A percentile compares a stretch with the other conserved stretches of the same genome.
These are phyloP conservation scores for Aegilops bicornis DNA, from an alignment of 176 grass and related monocot genomes.

Conservation along the genomic window DNA sequence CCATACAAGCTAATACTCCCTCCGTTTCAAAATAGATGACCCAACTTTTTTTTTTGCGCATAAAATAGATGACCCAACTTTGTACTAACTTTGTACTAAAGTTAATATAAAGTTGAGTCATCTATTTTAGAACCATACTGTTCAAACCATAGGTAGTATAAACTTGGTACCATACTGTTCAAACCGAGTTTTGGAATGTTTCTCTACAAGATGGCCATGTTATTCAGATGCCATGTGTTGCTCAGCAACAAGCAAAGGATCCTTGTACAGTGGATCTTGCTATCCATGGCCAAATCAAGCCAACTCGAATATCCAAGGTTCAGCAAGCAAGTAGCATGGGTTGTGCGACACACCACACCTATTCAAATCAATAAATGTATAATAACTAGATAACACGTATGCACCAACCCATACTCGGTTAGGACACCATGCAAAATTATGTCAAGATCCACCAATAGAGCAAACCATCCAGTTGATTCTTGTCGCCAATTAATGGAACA, in stretches of 20 bases:
- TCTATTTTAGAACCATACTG: too few relatives aligned
- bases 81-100: too few relatives aligned
- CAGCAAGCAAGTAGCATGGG: neutral
- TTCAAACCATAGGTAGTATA: too few relatives aligned
- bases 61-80: too few relatives aligned
- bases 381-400: neutral
- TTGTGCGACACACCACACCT: neutral
- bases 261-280: conserved; percentile 30
- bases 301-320: conserved; percentile 22
- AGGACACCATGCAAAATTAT: neutral
- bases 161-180: too few relatives aligned
- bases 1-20: too few relatives aligned
- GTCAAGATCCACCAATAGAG: neutral
- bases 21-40: too few relatives aligned
- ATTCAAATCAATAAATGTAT: too few relatives aligned
- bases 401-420: too few relatives aligned
- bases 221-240: conserved; percentile 32
- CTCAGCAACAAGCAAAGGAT: conserved; percentile 17
- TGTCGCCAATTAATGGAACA: neutral
- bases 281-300: conserved; percentile 24
- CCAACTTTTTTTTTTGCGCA: too few relatives aligned
- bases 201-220: neutral
- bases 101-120: too few relatives aligned
- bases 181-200: neutral
- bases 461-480: neutral